phyloP scores from a whole-genome alignment of 768 basidiomycete species.

The Basidioascus undulatus region DNA sequence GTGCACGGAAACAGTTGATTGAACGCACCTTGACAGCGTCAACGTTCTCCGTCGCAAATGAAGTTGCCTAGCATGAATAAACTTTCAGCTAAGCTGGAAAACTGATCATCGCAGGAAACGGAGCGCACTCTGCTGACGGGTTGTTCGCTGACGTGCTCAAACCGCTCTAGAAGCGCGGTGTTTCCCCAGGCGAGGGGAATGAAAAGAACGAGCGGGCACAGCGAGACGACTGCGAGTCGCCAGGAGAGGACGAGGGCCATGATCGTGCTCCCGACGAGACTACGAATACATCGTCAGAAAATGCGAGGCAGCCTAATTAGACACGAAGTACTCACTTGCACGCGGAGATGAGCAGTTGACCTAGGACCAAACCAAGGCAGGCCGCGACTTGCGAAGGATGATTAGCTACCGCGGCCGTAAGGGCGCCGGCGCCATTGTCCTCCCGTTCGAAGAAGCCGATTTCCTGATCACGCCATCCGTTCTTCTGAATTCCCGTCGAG shows the following conservation, averaged over 20 bases:
- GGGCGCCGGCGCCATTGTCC: slow-evolving; percentile 12
- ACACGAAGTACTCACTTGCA: too few relatives aligned
- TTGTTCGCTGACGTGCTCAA: slow-evolving; percentile 11
- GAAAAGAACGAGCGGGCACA: slow-evolving; percentile 5
- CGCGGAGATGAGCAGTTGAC: too few relatives aligned
- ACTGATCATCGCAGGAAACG: too few relatives aligned
- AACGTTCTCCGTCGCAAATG: slow-evolving; percentile 12
- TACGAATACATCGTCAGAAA: too few relatives aligned
- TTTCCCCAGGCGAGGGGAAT: background rate
- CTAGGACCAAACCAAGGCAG: too few relatives aligned
- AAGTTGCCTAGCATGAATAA: slow-evolving; percentile 9
- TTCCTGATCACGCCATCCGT: slow-evolving; percentile 11
- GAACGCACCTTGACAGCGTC: slow-evolving; percentile 12
- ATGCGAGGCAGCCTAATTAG: too few relatives aligned
- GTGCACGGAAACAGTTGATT: too few relatives aligned
- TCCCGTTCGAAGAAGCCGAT: slow-evolving; percentile 15
- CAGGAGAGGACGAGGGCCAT: slow-evolving; percentile 14
- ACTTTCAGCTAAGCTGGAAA: too few relatives aligned
- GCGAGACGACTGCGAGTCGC: slow-evolving; percentile 12
- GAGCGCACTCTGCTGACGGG: too few relatives aligned
- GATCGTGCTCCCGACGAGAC: slow-evolving; percentile 11
- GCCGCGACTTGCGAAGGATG: slow-evolving; percentile 13
- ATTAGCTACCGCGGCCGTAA: slow-evolving; percentile 11
- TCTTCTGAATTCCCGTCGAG: too few relatives aligned
- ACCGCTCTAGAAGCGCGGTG: slow-evolving; percentile 5